phyloP scores from a whole-genome alignment of 2,329 filamentous ascomycete genomes.

The Microsporum ferrugineum region DNA sequence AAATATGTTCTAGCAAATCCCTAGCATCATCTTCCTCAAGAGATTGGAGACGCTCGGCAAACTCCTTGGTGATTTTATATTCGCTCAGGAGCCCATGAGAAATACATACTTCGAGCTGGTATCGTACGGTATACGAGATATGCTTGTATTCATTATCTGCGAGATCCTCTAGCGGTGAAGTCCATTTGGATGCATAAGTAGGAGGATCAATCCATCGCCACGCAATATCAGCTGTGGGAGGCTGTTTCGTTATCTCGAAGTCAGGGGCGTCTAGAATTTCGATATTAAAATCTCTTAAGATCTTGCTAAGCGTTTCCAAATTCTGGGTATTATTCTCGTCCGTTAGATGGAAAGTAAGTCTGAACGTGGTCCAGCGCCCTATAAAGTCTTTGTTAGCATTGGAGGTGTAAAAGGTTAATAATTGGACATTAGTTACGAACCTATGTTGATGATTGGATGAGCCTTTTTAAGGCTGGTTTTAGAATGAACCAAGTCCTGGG shows the following conservation, averaged over 20 bases:
- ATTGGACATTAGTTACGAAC: slow-evolving; percentile 24
- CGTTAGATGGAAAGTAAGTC: slow-evolving; percentile 36
- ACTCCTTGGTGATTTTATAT: slow-evolving; percentile 56
- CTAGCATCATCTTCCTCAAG: slow-evolving; percentile 46
- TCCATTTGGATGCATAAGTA: slow-evolving; percentile 18
- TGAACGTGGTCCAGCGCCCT: slow-evolving; percentile 54
- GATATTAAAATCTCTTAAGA: slow-evolving; percentile 64
- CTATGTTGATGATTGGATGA: slow-evolving; percentile 48
- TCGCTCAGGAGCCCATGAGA: slow-evolving; percentile 68
- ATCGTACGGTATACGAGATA: slow-evolving; percentile 63
- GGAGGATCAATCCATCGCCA: slow-evolving; percentile 34
- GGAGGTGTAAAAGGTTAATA: slow-evolving; percentile 12
- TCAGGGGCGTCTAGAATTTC: slow-evolving; percentile 33
- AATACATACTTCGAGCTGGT: slow-evolving; percentile 89
- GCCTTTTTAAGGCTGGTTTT: slow-evolving; percentile 40
- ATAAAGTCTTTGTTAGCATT: slow-evolving; percentile 9
- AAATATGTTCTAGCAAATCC: slow-evolving; percentile 62
- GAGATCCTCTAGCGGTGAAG: slow-evolving; percentile 28
- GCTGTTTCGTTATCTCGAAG: slow-evolving; percentile 28
- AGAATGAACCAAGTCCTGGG: slow-evolving; percentile 23
- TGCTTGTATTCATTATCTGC: slow-evolving; percentile 26
- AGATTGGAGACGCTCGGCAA: slow-evolving; percentile 50
- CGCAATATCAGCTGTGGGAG: slow-evolving; percentile 14
- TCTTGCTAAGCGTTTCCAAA: slow-evolving; percentile 39
- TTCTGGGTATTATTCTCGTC: slow-evolving; percentile 19